These are phyloP conservation scores for Stromatinia cepivora DNA, from an alignment of 2,329 filamentous ascomycete genomes.

Conservation along the genomic window DNA sequence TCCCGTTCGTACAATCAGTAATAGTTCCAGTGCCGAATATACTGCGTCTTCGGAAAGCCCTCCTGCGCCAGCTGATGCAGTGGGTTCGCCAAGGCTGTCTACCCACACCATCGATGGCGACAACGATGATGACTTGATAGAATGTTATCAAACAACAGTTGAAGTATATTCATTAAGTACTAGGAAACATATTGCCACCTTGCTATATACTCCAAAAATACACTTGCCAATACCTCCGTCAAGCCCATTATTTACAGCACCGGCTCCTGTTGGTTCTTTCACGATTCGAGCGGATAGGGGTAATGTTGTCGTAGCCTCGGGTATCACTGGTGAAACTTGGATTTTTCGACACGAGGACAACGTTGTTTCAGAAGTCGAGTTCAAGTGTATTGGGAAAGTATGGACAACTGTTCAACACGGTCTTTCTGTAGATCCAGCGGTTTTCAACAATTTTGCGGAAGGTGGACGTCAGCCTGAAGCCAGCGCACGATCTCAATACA, in stretches of 20 bases:
- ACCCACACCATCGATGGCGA: conserved; percentile 41
- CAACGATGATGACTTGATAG: conserved; percentile 44
- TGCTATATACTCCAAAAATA: conserved; percentile 69
- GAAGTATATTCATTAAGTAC: conserved; percentile 84
- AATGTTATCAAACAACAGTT: conserved; percentile 80
- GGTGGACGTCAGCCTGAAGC: conserved; percentile 44
- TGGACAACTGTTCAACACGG: conserved; percentile 82
- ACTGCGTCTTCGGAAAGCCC: conserved; percentile 29
- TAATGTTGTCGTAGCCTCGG: conserved; percentile 74
- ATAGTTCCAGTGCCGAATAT: conserved; percentile 32
- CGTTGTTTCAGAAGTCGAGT: neutral
- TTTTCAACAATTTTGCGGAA: conserved; percentile 31
- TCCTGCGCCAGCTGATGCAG: conserved; percentile 29
- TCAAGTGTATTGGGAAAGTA: conserved; percentile 63
- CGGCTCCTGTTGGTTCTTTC: conserved; percentile 70
- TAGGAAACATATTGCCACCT: conserved; percentile 67
- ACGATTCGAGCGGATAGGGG: conserved; percentile 71
- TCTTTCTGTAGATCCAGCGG: conserved; percentile 44
- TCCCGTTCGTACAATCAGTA: conserved; percentile 52
- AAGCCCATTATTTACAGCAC: conserved; percentile 66
- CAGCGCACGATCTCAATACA: conserved; percentile 46
- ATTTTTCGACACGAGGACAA: conserved; percentile 57
- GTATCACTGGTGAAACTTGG: conserved; percentile 83
- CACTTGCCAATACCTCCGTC: conserved; percentile 57
- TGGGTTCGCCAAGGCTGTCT: conserved; percentile 43